Percentiles rank a stretch among this genome's conserved stretches.
These are phyloP conservation scores for Cytospora chrysosperma DNA, from an alignment of 2,329 filamentous ascomycete genomes.

Conservation along the genomic window DNA sequence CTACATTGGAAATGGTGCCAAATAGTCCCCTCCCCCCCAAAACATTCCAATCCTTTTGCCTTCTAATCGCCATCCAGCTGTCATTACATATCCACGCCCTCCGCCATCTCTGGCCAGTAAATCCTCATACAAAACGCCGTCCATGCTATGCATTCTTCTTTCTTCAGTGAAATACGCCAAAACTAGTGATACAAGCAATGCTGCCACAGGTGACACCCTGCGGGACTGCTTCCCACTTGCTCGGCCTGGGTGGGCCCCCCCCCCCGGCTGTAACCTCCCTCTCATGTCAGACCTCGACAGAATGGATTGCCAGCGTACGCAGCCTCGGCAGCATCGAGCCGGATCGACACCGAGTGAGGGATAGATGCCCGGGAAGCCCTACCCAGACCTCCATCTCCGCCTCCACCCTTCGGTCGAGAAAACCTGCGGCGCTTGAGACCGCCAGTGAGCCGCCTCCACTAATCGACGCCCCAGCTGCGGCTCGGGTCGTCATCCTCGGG, in stretches of 20 bases:
- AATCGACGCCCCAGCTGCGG: slow-evolving; percentile 37
- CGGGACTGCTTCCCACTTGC: background rate
- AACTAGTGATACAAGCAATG: background rate
- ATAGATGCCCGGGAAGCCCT: background rate
- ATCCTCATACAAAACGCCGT: background rate
- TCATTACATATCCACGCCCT: background rate
- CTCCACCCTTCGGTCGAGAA: background rate
- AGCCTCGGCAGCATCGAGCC: slow-evolving; percentile 7
- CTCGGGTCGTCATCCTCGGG: slow-evolving; percentile 29
- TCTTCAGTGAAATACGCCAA: background rate
- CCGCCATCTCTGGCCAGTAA: background rate
- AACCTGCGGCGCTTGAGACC: background rate
- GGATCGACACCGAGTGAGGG: background rate
- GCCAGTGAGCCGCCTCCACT: slow-evolving; percentile 12
- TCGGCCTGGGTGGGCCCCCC: too few relatives aligned
- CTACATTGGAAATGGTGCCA: too few relatives aligned
- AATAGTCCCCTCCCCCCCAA: background rate
- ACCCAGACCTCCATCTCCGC: background rate
- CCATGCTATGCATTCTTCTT: background rate
- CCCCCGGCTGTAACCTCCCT: background rate
- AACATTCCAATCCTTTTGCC: background rate
- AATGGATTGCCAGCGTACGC: slow-evolving; percentile 3
- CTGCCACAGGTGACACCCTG: background rate
- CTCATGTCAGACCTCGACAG: background rate
- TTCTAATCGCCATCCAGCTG: background rate